Evolutionary conservation across 2,329 filamentous ascomycete species (phyloP).

Genomic region (Calycina marina): DNA sequence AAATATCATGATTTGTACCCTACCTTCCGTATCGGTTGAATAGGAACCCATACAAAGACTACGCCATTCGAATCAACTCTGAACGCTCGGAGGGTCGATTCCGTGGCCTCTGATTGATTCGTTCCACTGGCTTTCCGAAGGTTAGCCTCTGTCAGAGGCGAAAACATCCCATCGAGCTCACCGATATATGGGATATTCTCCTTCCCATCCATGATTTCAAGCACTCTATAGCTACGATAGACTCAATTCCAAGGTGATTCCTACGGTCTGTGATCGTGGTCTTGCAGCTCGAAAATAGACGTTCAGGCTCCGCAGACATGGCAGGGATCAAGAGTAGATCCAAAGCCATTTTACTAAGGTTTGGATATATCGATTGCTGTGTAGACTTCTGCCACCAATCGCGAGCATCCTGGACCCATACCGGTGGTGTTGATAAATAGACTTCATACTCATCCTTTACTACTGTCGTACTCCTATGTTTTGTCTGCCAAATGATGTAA

Average conservation of each 20-base stretch:
- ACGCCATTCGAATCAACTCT: no score
- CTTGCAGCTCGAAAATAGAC: background rate
- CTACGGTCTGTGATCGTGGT: background rate
- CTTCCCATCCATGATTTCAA: background rate
- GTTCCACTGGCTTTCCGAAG: no score
- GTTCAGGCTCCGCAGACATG: background rate
- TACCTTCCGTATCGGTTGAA: no score
- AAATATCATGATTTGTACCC: no score
- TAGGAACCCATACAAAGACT: no score
- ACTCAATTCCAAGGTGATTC: background rate
- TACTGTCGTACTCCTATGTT: background rate
- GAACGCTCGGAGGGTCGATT: no score
- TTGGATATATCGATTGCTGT: background rate
- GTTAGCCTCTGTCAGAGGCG: no score
- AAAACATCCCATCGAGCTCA: no score
- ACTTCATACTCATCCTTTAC: background rate
- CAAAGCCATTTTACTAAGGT: background rate
- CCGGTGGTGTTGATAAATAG: background rate
- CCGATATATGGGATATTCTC: no score
- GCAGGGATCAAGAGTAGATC: background rate
- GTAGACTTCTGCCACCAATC: background rate
- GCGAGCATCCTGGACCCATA: background rate
- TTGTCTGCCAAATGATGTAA: background rate
- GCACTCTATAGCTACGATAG: constrained; percentile 1
- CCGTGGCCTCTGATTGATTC: no score